Evolutionary conservation across 495 filamentous ascomycete species (phyloP).

Genomic region (Podospora conica): DNA sequence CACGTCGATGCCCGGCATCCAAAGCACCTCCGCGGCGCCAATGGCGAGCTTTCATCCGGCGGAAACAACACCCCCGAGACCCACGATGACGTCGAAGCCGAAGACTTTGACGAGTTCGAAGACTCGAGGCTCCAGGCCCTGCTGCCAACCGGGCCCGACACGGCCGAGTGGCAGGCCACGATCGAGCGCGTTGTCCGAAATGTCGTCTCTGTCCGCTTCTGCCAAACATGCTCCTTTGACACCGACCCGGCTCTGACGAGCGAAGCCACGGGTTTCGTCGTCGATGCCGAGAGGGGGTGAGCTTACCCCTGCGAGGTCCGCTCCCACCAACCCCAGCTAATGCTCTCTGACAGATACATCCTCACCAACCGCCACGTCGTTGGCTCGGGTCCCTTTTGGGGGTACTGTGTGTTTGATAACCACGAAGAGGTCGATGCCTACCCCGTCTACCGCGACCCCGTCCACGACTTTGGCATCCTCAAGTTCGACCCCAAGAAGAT

Average conservation of each 20-base stretch:
- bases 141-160: conserved; percentile 60
- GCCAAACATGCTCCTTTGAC: conserved; percentile 96
- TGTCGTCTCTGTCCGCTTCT: conserved; percentile 97
- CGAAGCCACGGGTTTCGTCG: conserved; percentile 96
- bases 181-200: conserved; percentile 89
- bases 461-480: conserved; percentile 97
- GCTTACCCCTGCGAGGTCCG: conserved; percentile 19
- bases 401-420: conserved; percentile 96
- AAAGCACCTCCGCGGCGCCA: conserved; percentile 46
- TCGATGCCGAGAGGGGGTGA: conserved; percentile 90
- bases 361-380: conserved; percentile 91
- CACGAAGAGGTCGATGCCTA: conserved; percentile 95
- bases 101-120: conserved; percentile 33
- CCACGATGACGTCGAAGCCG: conserved; percentile 32
- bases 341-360: conserved; percentile 48
- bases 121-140: conserved; percentile 30
- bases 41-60: conserved; percentile 36
- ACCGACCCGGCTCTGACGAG: conserved; percentile 88
- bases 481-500: conserved; percentile 92
- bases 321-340: conserved; percentile 34
- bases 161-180: conserved; percentile 93
- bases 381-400: conserved; percentile 95
- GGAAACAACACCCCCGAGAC: conserved; percentile 43
- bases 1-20: conserved; percentile 37
- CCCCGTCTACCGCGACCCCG: conserved; percentile 96